A percentile compares a stretch with the other conserved stretches of the same genome.
These are phyloP conservation scores for Striga asiatica DNA, from an alignment of 257 asterid genomes.

Conservation along the genomic window DNA sequence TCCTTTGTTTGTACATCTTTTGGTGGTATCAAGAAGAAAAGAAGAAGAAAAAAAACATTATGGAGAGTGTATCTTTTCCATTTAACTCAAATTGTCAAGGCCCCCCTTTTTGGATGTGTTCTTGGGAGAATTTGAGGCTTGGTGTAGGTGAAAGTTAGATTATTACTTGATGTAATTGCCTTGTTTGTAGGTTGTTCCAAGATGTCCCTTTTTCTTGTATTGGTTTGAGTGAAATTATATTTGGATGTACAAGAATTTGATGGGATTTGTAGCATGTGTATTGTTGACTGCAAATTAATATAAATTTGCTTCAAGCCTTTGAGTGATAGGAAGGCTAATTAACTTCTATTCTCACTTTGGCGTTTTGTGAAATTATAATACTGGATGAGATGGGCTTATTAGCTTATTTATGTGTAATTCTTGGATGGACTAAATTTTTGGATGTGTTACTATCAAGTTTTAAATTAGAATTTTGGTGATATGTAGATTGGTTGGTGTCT, in stretches of 20 bases:
- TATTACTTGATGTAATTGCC: conserved; percentile 13
- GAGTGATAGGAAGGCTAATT: neutral
- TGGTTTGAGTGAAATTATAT: conserved; percentile 19
- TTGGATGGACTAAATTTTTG: too few species aligned
- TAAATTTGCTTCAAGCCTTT: conserved; percentile 2
- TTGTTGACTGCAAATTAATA: conserved; percentile 8
- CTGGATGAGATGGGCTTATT: neutral
- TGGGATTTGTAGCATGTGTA: conserved; percentile 17
- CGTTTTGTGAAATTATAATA: neutral
- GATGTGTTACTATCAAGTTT: too few species aligned
- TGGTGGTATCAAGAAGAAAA: conserved; percentile 14
- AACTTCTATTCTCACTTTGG: conserved; percentile 2
- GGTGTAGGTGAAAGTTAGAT: neutral
- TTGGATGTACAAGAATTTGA: conserved; percentile 19
- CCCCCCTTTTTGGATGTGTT: conserved; percentile 9
- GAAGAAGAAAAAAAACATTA: conserved; percentile 14
- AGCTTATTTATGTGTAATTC: too few species aligned
- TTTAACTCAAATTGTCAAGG: conserved; percentile 10
- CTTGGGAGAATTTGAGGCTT: conserved; percentile 2
- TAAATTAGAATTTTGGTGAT: too few species aligned
- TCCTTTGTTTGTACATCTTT: conserved; percentile 25
- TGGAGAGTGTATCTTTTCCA: conserved; percentile 13
- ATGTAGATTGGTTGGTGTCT: too few species aligned
- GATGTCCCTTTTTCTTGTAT: neutral
- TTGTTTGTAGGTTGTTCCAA: conserved; percentile 5